phyloP scores from a whole-genome alignment of 1,284 basidiomycete genomes.

The Peniophora sp. region DNA sequence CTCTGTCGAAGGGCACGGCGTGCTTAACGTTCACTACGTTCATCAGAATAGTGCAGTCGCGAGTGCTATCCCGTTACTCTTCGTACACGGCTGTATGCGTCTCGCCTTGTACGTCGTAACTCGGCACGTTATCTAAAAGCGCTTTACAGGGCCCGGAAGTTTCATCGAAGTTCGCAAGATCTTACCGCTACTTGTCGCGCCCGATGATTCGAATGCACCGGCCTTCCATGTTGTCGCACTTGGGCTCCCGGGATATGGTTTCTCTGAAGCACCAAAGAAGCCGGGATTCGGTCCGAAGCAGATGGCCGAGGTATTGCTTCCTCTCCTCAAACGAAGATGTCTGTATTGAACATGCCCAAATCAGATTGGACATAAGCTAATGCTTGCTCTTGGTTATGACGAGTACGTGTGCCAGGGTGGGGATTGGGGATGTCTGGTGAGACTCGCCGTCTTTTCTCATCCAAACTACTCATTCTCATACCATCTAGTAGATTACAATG shows the following conservation, averaged over 20 bases:
- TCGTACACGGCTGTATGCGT: conserved; percentile 37
- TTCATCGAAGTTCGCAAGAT: conserved; percentile 33
- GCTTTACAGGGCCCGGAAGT: conserved; percentile 32
- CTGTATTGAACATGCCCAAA: neutral
- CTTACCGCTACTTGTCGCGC: conserved; percentile 17
- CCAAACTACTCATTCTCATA: conserved; percentile 6
- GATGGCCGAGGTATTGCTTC: conserved; percentile 17
- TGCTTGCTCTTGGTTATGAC: conserved; percentile 36
- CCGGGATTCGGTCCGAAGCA: conserved; percentile 26
- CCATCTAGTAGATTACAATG: neutral
- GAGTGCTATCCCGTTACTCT: conserved; percentile 36
- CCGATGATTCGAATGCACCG: conserved; percentile 19
- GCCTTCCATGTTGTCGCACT: conserved; percentile 39
- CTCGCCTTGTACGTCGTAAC: neutral
- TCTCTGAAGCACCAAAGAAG: conserved; percentile 24
- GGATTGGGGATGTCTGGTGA: conserved; percentile 28
- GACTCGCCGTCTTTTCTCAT: conserved; percentile 17
- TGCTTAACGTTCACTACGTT: conserved; percentile 33
- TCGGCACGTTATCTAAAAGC: neutral
- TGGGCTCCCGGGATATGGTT: conserved; percentile 34
- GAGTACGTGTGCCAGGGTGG: conserved; percentile 42
- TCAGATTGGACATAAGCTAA: conserved; percentile 35
- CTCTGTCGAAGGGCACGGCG: conserved; percentile 25
- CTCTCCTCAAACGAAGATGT: neutral
- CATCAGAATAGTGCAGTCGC: conserved; percentile 6